Base-by-base conservation (phyloP, 164 flowering plant genomes). In the Kingdonia uniflora region DNA sequence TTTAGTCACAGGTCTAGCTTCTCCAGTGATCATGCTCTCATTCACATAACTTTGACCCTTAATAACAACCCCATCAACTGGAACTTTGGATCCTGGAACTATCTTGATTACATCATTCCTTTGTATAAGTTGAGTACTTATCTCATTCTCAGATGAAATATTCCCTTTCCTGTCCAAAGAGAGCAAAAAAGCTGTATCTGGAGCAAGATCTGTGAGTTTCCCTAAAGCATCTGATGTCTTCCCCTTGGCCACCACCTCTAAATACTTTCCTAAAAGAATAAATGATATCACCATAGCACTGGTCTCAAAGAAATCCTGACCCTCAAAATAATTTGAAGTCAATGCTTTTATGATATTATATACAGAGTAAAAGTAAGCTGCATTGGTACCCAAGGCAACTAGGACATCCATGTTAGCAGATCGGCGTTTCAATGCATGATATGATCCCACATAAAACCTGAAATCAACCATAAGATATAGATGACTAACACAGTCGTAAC, bases 11-110 rank as follows among this genome's bases (percentile, higher is more conserved):
- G 96, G 86, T 35, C 56, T 74, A 19, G 96, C 79, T 68, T 92
- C 99, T 55, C 99, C 99, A 19, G 99, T 92, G 43, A 92, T 82
- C 95, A 85, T 87, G 69, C 96, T 84, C 66, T 92, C 98, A 64
- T 92, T 85, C 24, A 87, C 95, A 77, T 87, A 70, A 62, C 95
- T 85, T 59, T 87, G 88, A 64, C 98, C 98, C 71, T 70, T 58
- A 46, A 74, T 64, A 57, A 92, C 94, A 65, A 84, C 49, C 38
- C 98, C 98, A 72, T 92, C 98, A 53, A 74, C 85, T 21, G 95
- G 91, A 73, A 92, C 83, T 57, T 85, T 87, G 49, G 65, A 70
- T 11, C 98, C 98, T 0, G 98, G 98, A 62, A 87, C 59, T 66
- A 91, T 80, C 75, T 81, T 91, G 2, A 87, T 69, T 22, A 83